These are phyloP conservation scores for Cardamine chenopodiifolia DNA, from an alignment of 345 rosid species.

Conservation along the genomic window DNA sequence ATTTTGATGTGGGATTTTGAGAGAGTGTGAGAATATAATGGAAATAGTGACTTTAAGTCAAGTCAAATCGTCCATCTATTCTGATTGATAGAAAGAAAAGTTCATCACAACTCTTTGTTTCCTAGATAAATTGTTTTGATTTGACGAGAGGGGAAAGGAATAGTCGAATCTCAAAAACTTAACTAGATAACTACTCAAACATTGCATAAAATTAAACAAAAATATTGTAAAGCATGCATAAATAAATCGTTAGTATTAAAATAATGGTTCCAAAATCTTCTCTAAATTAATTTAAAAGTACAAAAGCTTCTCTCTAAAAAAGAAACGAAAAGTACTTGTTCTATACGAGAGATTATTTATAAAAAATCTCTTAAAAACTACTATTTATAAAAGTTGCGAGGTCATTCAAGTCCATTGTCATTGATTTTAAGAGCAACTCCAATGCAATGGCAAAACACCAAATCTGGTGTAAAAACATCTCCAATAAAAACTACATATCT, in stretches of 20 bases:
- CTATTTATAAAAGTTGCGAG: background rate
- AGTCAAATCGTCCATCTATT: constrained; percentile 41
- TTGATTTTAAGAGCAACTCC: too few relatives aligned
- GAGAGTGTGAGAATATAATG: constrained; percentile 28
- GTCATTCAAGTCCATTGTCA: background rate
- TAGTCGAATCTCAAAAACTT: constrained; percentile 12
- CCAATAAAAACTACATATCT: too few relatives aligned
- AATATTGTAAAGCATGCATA: background rate
- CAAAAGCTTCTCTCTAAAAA: background rate
- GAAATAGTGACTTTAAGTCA: constrained; percentile 42
- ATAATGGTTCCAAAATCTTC: background rate
- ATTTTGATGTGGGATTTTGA: constrained; percentile 23
- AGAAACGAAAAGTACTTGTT: background rate
- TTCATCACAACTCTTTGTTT: constrained; percentile 43
- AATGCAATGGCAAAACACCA: too few relatives aligned
- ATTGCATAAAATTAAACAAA: background rate
- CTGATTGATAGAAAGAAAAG: constrained; percentile 39
- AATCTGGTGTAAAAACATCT: too few relatives aligned
- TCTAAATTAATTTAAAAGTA: background rate
- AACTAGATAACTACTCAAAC: background rate
- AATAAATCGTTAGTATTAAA: background rate
- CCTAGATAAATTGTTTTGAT: constrained; percentile 32
- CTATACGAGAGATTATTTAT: background rate
- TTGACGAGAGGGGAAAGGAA: constrained; percentile 35
- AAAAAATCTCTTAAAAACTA: background rate